These are phyloP conservation scores for Larix kaempferi DNA, from an alignment of 75 land plant genomes.

Conservation along the genomic window DNA sequence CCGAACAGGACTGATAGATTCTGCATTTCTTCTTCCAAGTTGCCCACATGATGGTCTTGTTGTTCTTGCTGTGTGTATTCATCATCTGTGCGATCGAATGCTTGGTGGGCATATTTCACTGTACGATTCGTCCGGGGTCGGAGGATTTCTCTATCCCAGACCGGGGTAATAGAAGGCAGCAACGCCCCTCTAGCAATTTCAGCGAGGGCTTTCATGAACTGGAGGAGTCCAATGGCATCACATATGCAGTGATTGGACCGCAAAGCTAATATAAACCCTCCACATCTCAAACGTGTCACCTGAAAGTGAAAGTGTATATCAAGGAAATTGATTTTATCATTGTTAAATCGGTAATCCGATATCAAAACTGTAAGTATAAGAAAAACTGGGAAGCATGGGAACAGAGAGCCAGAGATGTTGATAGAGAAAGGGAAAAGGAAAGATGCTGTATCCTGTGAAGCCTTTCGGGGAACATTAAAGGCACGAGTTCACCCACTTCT, in stretches of 20 bases:
- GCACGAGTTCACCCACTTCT: no score
- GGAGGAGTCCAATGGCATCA: conserved; percentile 17
- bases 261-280: conserved; percentile 21
- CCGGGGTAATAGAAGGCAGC: conserved; percentile 3
- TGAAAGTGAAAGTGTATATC: background rate
- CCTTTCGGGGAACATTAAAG: no score
- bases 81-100: conserved; percentile 4
- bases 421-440: no score
- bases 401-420: no score
- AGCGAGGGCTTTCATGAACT: conserved; percentile 17
- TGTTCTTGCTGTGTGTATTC: conserved; percentile 10
- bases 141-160: conserved; percentile 22
- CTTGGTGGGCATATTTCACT: conserved; percentile 31
- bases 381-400: no score
- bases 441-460: no score
- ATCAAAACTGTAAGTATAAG: no score
- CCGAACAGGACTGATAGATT: conserved; percentile 9
- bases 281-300: conserved; percentile 9
- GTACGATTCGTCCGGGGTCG: conserved; percentile 12
- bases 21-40: background rate
- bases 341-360: no score
- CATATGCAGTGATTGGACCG: conserved; percentile 15
- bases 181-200: conserved; percentile 3
- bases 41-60: background rate
- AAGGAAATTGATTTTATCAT: no score